Conservation (phyloP, 805 yeast genomes). For the Blastobotrys terrestris region DNA sequence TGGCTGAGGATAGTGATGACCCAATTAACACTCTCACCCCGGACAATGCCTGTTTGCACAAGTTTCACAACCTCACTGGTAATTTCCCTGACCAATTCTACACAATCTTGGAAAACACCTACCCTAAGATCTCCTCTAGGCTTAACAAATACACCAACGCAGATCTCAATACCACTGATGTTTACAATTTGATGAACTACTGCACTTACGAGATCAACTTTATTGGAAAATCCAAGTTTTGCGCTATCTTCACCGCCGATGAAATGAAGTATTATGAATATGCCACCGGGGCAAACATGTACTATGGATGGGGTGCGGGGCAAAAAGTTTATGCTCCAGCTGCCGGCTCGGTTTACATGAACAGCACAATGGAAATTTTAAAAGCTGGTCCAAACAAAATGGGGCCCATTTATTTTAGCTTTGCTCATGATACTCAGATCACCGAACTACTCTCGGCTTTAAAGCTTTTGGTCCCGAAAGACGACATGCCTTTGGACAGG, state of each 20-base stretch:
- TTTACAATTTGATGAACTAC: conserved; percentile 36
- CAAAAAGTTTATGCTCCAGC: conserved; percentile 31
- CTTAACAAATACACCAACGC: conserved; percentile 21
- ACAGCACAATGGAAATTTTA: conserved; percentile 42
- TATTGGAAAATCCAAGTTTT: conserved; percentile 32
- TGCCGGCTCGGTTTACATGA: conserved; percentile 42
- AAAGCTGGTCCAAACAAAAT: conserved; percentile 31
- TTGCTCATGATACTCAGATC: conserved; percentile 5
- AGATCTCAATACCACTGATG: conserved; percentile 38
- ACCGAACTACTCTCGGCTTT: background rate
- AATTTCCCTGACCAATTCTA: conserved; percentile 15
- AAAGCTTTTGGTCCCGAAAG: background rate
- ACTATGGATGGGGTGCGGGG: conserved; percentile 48
- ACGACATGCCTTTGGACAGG: conserved; percentile 31
- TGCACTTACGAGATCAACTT: conserved; percentile 49
- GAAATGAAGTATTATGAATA: conserved; percentile 43
- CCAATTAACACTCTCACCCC: conserved; percentile 37
- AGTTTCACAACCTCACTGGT: conserved; percentile 22
- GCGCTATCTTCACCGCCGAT: conserved; percentile 41
- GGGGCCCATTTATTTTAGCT: background rate
- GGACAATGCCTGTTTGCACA: conserved; percentile 5
- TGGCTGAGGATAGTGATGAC: conserved; percentile 29
- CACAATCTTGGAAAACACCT: conserved; percentile 20
- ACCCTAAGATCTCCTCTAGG: conserved; percentile 18
- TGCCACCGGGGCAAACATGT: conserved; percentile 36